Percentiles rank a stretch among this genome's conserved stretches.
Conservation (phyloP, 257 asterid species). For the Coffea canephora region DNA sequence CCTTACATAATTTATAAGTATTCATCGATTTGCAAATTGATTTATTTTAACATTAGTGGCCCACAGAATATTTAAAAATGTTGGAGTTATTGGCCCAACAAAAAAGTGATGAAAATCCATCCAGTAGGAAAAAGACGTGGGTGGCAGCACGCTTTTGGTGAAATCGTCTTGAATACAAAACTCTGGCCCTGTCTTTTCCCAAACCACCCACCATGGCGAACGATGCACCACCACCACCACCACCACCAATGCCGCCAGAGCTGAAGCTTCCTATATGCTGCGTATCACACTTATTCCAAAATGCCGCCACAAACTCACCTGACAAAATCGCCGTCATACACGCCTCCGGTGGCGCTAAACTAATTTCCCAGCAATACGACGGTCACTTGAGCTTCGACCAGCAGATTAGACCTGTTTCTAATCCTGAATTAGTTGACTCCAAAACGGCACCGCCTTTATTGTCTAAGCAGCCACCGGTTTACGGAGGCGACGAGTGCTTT, state of each 20-base stretch:
- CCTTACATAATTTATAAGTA: too few species aligned
- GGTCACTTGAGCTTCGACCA: conserved; percentile 7
- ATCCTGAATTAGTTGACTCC: conserved; percentile 5
- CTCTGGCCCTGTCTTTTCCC: too few species aligned
- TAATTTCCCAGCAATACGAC: conserved; percentile 32
- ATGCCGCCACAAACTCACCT: conserved; percentile 51
- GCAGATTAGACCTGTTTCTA: neutral
- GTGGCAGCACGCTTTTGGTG: too few species aligned
- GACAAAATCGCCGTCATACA: conserved; percentile 67
- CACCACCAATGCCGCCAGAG: neutral
- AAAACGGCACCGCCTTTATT: conserved; percentile 23
- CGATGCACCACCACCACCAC: neutral
- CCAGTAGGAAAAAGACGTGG: too few species aligned
- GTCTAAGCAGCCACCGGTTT: conserved; percentile 36
- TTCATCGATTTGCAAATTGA: too few species aligned
- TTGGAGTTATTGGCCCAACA: too few species aligned
- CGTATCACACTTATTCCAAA: conserved; percentile 65
- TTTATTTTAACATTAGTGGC: too few species aligned
- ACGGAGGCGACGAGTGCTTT: conserved; percentile 71
- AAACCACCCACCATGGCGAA: conserved; percentile 2
- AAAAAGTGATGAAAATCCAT: too few species aligned
- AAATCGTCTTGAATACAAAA: too few species aligned
- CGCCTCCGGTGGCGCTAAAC: conserved; percentile 54
- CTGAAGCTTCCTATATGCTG: conserved; percentile 50
- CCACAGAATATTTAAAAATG: too few species aligned